Evolutionary conservation across 2,329 filamentous ascomycete genomes (phyloP), one percentile per base, ranked within the genome.

Genomic region (Cytospora piceicola): DNA sequence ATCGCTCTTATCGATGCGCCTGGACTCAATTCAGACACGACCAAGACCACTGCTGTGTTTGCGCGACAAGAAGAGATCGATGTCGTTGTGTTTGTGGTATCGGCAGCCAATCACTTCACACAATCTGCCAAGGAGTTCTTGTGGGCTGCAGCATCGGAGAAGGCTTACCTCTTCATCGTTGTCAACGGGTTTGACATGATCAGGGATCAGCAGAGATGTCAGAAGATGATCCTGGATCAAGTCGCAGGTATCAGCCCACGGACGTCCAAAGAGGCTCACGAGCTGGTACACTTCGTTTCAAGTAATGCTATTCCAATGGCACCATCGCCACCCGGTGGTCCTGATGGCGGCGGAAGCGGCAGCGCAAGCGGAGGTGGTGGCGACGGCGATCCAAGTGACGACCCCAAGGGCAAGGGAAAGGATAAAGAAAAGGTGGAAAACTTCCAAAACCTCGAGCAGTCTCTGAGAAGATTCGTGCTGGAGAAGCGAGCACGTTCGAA

Each of bases 111-210:
- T 71, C 95, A 99, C 78, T 98, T 99, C 75, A 99, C 95, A 0
- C 88, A 96, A 63, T 97, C 95, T 0, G 94, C 95, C n/a, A 96
- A 92, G 78, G 95, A 99, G 73, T 99, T 99, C 74, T 97, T 99
- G 68, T 91, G 92, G 83, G 94, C 94, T 59, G 95, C 95, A 1
- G 95, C 95, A 0, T 88, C 94, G 51, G 95, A 99, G 75, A 99
- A 99, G 79, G 94, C 95, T 0, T 99, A 99, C 75, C 94, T 99
- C 69, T 99, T 99, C 77, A 96, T 99, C 77, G 95, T 99, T 17
- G 95, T 99, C 70, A 99, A 99, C 75, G 94, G 94, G 22, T 99
- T 93, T 73, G 95, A 99, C 77, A 90, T 91, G 68, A 98, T 99
- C 72, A 86, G 90, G 69, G 94, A 98, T 77, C 95, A 97, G 80